Percentiles rank a stretch among this genome's conserved stretches.
Evolutionary conservation across 768 basidiomycete species (phyloP).

Genomic region (Pleurotus salmoneostramineus): DNA sequence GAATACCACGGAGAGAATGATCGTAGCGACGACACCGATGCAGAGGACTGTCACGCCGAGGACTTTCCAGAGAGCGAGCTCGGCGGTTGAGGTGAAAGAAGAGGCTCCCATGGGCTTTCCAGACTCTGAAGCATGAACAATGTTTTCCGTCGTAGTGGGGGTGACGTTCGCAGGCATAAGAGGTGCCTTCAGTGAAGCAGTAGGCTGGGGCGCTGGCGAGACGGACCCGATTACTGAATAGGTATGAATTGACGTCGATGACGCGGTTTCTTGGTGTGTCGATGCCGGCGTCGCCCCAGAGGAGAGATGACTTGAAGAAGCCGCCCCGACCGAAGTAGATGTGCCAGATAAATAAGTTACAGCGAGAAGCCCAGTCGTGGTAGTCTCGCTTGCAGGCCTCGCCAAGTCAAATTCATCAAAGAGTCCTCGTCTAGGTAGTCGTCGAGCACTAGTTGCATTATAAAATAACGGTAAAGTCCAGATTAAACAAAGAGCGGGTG

Average conservation of each 20-base stretch:
- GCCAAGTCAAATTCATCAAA: background rate
- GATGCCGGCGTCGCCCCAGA: constrained; percentile 4
- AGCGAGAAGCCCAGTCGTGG: background rate
- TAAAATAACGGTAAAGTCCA: background rate
- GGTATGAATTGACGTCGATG: constrained; percentile 8
- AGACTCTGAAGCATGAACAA: background rate
- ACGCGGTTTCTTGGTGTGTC: constrained; percentile 1
- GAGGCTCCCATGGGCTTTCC: background rate
- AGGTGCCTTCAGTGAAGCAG: background rate
- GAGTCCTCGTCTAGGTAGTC: background rate
- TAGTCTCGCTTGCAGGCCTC: background rate
- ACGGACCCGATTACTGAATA: constrained; percentile 1
- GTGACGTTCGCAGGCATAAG: background rate
- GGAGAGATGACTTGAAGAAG: background rate
- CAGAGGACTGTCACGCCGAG: constrained; percentile 64
- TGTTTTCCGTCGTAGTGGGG: background rate
- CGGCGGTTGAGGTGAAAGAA: constrained; percentile 31
- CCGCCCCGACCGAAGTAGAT: background rate
- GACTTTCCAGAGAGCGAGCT: constrained; percentile 60
- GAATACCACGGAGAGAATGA: constrained; percentile 57
- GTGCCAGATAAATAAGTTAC: background rate
- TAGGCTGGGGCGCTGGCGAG: background rate
- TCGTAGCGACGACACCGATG: constrained; percentile 52
- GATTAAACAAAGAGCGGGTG: constrained; percentile 5
- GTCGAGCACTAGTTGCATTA: background rate